Evolutionary conservation across 2,329 filamentous ascomycete genomes (phyloP), one percentile per base, ranked within the genome.

Genomic region (Fusarium citri): DNA sequence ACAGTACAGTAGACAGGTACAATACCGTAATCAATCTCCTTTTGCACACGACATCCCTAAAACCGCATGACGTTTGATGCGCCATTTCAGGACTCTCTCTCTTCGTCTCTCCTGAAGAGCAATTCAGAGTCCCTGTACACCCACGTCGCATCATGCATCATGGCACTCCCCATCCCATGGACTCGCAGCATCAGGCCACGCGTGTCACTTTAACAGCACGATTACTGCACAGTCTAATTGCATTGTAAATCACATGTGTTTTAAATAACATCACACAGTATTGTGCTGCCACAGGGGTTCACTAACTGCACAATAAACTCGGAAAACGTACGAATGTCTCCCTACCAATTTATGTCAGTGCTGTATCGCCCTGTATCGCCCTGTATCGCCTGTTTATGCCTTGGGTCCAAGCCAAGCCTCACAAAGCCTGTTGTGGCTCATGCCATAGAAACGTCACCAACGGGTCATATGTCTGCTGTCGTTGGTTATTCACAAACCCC

Each of bases 391-490:
- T 70, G 63, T 64, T 69, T 28, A 55, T 67, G 42, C 56, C 25
- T 64, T 56, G 16, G 30, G 53, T 31, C 26, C 55, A 73, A 34
- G 40, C 41, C 55, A 65, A 71, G 64, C 69, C 56, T 63, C 57
- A 60, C 61, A 45, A 69, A 57, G 60, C 70, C 66, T 67, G 42
- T 54, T 62, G 47, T 59, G 56, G 57, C 67, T 74, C 72, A 71
- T 68, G 56, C 64, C 72, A 74, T 67, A 16, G 58, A 64, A 68
- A 62, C 72, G 72, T 74, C 72, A 74, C 61, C 66, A 72, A 71
- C 72, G 69, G 71, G 61, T 69, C 69, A 74, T 74, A 28, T 46
- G 30, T 49, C 59, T 73, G 43, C 46, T 48, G 57, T 55, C 47
- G 61, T 71, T 68, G 59, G 50, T 41, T 53, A 55, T 25, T 12